These are phyloP conservation scores for Phialocephala sp. DNA, from an alignment of 2,329 filamentous ascomycete species.

Conservation along the genomic window DNA sequence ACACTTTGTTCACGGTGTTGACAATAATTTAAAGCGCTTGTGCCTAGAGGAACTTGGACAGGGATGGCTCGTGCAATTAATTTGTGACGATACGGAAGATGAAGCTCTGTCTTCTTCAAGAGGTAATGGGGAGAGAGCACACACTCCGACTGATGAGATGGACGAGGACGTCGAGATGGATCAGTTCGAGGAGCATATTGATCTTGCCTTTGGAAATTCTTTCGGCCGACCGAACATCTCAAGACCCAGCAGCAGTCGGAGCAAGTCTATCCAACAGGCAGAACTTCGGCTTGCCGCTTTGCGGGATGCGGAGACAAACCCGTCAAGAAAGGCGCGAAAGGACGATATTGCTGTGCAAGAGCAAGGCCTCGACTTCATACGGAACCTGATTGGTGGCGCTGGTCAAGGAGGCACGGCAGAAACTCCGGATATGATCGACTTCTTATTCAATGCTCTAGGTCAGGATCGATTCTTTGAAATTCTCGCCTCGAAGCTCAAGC, in stretches of 20 bases:
- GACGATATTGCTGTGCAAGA: constrained; percentile 89
- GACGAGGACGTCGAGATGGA: constrained; percentile 66
- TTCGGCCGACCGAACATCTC: constrained; percentile 31
- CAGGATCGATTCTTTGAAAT: constrained; percentile 81
- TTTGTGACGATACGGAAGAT: constrained; percentile 68
- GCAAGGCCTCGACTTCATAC: constrained; percentile 86
- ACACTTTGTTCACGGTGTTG: constrained; percentile 78
- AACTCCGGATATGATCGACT: constrained; percentile 79
- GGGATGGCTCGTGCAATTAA: constrained; percentile 80
- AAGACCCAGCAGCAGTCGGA: constrained; percentile 38
- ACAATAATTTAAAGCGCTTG: constrained; percentile 74
- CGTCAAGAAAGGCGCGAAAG: constrained; percentile 69
- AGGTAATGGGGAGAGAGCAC: constrained; percentile 34
- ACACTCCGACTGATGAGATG: constrained; percentile 46
- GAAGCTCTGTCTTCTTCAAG: constrained; percentile 51
- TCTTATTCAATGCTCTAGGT: constrained; percentile 77
- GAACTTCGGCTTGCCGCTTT: constrained; percentile 56
- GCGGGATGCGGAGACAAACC: constrained; percentile 71
- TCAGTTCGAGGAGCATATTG: constrained; percentile 49
- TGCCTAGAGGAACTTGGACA: constrained; percentile 79
- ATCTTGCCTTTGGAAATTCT: constrained; percentile 33
- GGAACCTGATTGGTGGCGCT: constrained; percentile 79
- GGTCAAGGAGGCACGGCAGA: constrained; percentile 56
- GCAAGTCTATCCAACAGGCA: constrained; percentile 52
- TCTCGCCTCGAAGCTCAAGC: constrained; percentile 76